These are phyloP conservation scores for Ophiostoma quercus DNA, from an alignment of 2,329 filamentous ascomycete species.

Conservation along the genomic window DNA sequence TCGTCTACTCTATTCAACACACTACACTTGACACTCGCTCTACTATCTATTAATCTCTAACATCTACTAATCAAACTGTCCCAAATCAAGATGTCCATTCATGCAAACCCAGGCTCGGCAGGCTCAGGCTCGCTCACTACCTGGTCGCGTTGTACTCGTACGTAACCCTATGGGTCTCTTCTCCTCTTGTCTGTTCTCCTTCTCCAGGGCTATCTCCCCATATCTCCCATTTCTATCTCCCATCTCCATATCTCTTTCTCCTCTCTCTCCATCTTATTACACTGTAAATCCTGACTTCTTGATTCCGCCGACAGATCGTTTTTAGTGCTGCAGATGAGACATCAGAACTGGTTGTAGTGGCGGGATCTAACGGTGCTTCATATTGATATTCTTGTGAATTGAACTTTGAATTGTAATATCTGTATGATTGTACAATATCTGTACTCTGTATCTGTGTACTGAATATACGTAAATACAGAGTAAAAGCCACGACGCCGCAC, in stretches of 20 bases:
- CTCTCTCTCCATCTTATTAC: no score
- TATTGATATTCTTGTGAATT: no score
- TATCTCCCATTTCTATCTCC: not conserved
- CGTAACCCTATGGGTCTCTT: not conserved
- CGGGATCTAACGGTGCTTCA: not conserved
- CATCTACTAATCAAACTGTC: not conserved
- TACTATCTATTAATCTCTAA: not conserved
- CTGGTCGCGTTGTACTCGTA: not conserved
- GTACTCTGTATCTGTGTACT: no score
- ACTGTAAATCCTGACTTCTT: not conserved
- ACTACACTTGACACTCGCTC: not conserved
- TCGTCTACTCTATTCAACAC: no score
- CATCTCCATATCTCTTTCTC: no score
- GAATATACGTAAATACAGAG: no score
- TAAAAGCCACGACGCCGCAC: not conserved
- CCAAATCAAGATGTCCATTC: conserved; percentile 4
- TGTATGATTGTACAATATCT: no score
- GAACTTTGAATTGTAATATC: no score
- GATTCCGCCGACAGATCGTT: not conserved
- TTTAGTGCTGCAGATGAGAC: not conserved
- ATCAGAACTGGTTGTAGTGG: not conserved
- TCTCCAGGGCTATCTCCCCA: not conserved
- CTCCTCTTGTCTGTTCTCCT: not conserved
- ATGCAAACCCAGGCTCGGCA: not conserved
- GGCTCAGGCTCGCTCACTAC: conserved; percentile 1